Base-by-base conservation (phyloP, 129 eudicot species). In the Erigeron canadensis region DNA sequence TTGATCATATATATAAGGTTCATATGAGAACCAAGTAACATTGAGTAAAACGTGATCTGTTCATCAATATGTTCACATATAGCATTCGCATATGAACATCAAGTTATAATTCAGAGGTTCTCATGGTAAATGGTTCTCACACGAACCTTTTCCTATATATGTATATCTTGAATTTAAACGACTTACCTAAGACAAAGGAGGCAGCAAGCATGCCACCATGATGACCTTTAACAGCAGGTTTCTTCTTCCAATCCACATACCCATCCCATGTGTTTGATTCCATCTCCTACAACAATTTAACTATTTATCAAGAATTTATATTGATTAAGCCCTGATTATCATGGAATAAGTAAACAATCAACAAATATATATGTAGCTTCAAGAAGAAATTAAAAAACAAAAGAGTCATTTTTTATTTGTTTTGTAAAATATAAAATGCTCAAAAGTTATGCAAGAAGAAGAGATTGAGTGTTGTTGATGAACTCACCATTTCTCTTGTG, bases 141-240 rank as follows among this genome's bases (percentile, higher is more conserved):
- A n/a, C n/a, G n/a, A n/a, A n/a, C n/a, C n/a, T n/a, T n/a, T n/a
- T n/a, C n/a, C n/a, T n/a, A n/a, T n/a, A n/a, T n/a, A n/a, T n/a
- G n/a, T n/a, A n/a, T n/a, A n/a, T 63, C 79, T 73, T 73, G 53
- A 74, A 12, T 23, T 63, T 64, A 65, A 1, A 28, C 3, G 42
- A 41, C 67, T 65, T 81, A 88, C 98, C 96, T 74, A 92, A 80
- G 41, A 92, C 98, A 71, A 92, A 92, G 59, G 87, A 86, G 59
- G 96, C 94, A 67, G 98, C 95, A 48, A 72, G 51, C 90, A 92
- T 84, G 82, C 98, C 98, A 17, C 98, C 98, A 75, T 92, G 98
- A 40, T 75, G 78, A 79, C 84, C 89, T 80, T 81, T 86, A 61
- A 74, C 22, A 7, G 98, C 95, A 23, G 94, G 85, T 22, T 67